Evolutionary conservation across 2,329 filamentous ascomycete genomes (phyloP).

Genomic region (Sphaerostilbella broomeana): DNA sequence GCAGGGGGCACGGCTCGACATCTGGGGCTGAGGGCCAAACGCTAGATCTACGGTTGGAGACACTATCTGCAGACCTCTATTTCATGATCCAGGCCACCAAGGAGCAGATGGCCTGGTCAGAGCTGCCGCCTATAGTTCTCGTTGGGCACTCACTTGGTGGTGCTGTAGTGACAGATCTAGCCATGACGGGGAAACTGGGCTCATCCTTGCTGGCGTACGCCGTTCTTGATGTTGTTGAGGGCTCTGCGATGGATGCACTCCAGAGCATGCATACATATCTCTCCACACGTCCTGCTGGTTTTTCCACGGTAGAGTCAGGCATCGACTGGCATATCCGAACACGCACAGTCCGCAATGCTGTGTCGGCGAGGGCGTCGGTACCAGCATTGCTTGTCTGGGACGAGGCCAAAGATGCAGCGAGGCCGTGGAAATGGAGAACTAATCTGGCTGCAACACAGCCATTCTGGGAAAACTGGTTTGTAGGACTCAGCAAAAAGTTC

Average conservation of each 20-base stretch:
- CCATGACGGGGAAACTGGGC: slow-evolving; percentile 60
- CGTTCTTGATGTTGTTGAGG: slow-evolving; percentile 92
- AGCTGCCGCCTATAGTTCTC: slow-evolving; percentile 68
- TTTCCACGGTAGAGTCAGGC: slow-evolving; percentile 68
- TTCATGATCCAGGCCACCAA: slow-evolving; percentile 63
- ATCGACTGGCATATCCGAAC: slow-evolving; percentile 94
- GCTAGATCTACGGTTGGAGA: slow-evolving; percentile 64
- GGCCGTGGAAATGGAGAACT: slow-evolving; percentile 77
- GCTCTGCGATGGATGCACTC: slow-evolving; percentile 89
- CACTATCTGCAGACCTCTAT: slow-evolving; percentile 66
- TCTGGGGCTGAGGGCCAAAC: slow-evolving; percentile 34
- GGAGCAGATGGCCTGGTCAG: slow-evolving; percentile 62
- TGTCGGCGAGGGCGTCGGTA: slow-evolving; percentile 81
- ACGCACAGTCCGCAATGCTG: slow-evolving; percentile 74
- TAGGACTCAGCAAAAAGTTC: slow-evolving; percentile 82
- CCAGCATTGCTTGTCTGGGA: slow-evolving; percentile 63
- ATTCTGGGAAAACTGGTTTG: slow-evolving; percentile 94
- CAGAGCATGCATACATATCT: slow-evolving; percentile 93
- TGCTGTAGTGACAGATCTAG: slow-evolving; percentile 80
- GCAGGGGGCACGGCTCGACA: slow-evolving; percentile 77
- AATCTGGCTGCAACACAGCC: slow-evolving; percentile 76
- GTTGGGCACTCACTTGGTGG: slow-evolving; percentile 92
- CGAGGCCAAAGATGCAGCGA: slow-evolving; percentile 29
- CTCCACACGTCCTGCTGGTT: slow-evolving; percentile 69
- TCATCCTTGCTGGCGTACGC: slow-evolving; percentile 71